Percentiles rank a stretch among this genome's conserved stretches.
Conservation (phyloP, 108 stramenopile genomes). For the Skeletonema grethae region DNA sequence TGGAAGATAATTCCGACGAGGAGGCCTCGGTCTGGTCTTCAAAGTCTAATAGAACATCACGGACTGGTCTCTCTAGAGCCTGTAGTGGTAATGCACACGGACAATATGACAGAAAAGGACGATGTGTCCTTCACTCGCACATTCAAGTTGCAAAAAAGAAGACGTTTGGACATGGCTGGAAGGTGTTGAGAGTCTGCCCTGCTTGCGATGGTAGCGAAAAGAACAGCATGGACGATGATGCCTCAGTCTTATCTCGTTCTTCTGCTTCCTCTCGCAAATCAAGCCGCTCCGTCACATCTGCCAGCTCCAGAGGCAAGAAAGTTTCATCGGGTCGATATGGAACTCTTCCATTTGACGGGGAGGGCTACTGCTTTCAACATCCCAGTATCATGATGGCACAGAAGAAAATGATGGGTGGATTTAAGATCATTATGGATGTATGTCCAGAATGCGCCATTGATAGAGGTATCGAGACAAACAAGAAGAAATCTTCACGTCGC, state of each 20-base stretch:
- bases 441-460: conserved; percentile 35
- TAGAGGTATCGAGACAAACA: neutral
- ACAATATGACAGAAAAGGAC: conserved; percentile 18
- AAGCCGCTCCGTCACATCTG: neutral
- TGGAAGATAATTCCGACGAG: conserved; percentile 22
- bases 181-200: conserved; percentile 25
- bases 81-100: conserved; percentile 5
- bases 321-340: conserved; percentile 9
- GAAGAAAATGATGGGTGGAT: conserved; percentile 41
- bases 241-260: conserved; percentile 9
- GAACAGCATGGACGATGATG: conserved; percentile 17
- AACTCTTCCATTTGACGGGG: conserved; percentile 8
- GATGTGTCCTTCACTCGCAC: conserved; percentile 20
- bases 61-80: neutral
- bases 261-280: conserved; percentile 5
- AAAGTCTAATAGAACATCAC: conserved; percentile 19
- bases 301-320: conserved; percentile 1
- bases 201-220: conserved; percentile 18
- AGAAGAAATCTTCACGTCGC: neutral
- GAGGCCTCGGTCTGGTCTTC: conserved; percentile 27
- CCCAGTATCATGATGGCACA: conserved; percentile 41
- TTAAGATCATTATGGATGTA: conserved; percentile 39
- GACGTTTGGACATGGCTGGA: conserved; percentile 22
- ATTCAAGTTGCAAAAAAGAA: conserved; percentile 31
- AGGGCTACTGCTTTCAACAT: conserved; percentile 31